phyloP scores from a whole-genome alignment of 257 asterid species.

The Primulina eburnea region DNA sequence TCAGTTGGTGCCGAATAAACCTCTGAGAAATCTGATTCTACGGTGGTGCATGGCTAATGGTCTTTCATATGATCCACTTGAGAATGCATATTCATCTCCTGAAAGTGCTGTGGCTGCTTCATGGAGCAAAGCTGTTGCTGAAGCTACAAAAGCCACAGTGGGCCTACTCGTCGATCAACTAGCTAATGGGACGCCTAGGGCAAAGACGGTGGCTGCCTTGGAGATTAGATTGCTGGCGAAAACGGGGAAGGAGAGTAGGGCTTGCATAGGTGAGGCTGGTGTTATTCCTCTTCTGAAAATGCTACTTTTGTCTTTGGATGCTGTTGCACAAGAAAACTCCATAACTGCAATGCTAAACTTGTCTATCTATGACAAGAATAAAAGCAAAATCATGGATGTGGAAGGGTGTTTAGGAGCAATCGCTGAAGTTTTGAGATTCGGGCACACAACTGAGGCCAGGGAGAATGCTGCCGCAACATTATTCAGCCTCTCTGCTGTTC shows the following conservation, averaged over 20 bases:
- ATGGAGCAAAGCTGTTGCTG: constrained; percentile 59
- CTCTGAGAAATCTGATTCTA: constrained; percentile 62
- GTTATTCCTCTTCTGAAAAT: constrained; percentile 64
- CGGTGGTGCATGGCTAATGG: constrained; percentile 82
- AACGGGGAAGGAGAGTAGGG: constrained; percentile 70
- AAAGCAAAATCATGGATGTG: constrained; percentile 66
- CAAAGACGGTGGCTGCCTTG: constrained; percentile 70
- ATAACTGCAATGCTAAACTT: constrained; percentile 86
- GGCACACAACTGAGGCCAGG: constrained; percentile 74
- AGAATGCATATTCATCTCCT: constrained; percentile 43
- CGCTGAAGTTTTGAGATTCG: constrained; percentile 60
- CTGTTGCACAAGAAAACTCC: constrained; percentile 79
- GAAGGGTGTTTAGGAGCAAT: constrained; percentile 71
- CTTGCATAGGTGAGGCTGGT: constrained; percentile 78
- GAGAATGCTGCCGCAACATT: constrained; percentile 94
- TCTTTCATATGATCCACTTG: constrained; percentile 53
- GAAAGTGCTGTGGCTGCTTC: constrained; percentile 32
- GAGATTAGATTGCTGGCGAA: constrained; percentile 80
- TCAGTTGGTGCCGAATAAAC: constrained; percentile 60
- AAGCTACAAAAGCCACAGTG: constrained; percentile 78
- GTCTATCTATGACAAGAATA: constrained; percentile 76
- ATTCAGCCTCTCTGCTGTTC: constrained; percentile 92
- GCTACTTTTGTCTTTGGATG: constrained; percentile 53
- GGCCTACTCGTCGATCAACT: constrained; percentile 58
- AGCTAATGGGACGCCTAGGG: constrained; percentile 52